Base-by-base conservation (phyloP, 2,329 filamentous ascomycete species). In the Bipolaris cookei region DNA sequence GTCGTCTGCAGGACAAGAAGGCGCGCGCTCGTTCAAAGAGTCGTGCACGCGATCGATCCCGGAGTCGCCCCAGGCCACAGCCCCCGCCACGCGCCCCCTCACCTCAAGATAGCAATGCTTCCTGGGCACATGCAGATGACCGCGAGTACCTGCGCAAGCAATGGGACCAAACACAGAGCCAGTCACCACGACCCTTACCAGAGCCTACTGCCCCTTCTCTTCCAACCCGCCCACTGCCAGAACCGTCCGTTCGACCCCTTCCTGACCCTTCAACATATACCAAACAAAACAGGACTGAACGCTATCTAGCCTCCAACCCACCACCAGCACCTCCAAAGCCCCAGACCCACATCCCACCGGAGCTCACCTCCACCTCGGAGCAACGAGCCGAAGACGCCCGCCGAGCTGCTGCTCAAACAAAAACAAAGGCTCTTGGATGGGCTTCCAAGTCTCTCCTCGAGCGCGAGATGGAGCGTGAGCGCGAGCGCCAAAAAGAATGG, bases 401-500 rank as follows among this genome's bases (percentile, higher is more conserved):
- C 3, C 86, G 87, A 11, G 76, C 78, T 1, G 82, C 84, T 50
- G 81, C 84, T 10, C 87, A 89, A 68, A 76, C 78, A 46, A 82
- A 84, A 71, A 88, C 86, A 18, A 87, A 86, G 72, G 84, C 86
- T 1, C 83, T 80, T 25, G 86, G 85, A 0, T 86, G 83, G 84
- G 86, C 86, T 1, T 83, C 83, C 62, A 90, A 89, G 78, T 90
- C 87, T 0, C 81, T 92, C 8, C 83, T 92, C 1, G 90, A 92
- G 77, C 85, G 88, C 25, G 90, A 93, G 76, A 92, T 92, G 88
- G 90, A 93, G 74, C 81, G 89, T 72, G 90, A 93, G 76, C 82
- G 90, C 7, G 86, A 91, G 78, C 82, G 90, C 13, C 90, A 93
- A 77, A 83, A 82, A 54, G 90, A 93, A 73, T 93, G 91, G 91